Base-by-base conservation (phyloP, 345 rosid genomes). In the Capsella bursapastoris region DNA sequence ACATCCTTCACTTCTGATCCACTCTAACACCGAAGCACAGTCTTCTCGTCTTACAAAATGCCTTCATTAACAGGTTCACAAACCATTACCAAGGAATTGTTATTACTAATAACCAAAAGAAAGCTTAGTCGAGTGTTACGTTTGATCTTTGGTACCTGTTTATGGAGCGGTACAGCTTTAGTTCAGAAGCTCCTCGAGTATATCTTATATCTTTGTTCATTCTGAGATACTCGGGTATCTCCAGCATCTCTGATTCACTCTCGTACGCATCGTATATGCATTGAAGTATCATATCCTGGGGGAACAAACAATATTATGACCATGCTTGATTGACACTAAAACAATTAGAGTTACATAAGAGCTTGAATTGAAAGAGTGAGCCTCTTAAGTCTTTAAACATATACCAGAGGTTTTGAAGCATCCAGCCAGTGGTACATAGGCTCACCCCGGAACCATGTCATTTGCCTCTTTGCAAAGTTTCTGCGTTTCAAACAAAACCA, bases 361-460 rank as follows among this genome's bases (percentile, higher is more conserved):
- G 31, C 32, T 0, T 38, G 49, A 57, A 66, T 18, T 57, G 48
- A 48, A 22, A 50, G 3, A 63, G 13, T 53, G 18, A 34, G 35
- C 1, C 13, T 15, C 8, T 51, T 27, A 15, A 48, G 52, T 44
- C 12, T 25, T 11, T 25, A 15, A 25, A 47, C 75, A 34, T 43
- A 4, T 86, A 94, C 97, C 91, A 91, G 68, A 28, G 97, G 93
- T 76, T 68, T 83, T 57, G 98, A 88, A 76, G 97, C 98, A 80
- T 91, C 78, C 31, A 94, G 89, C 98, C 98, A 94, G 45, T 91
- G 86, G 83, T 94, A 94, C 68, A 88, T 85, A 50, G 73, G 86
- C 80, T 91, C 98, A 76, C 78, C 87, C 35, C 95, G 84, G 50
- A 91, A 91, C 98, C 98, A 94, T 43, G 98, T 94, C 86, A 91